A percentile compares a stretch with the other conserved stretches of the same genome.
These are phyloP conservation scores for Mycogone perniciosa DNA, from an alignment of 2,329 filamentous ascomycete species.

Conservation along the genomic window DNA sequence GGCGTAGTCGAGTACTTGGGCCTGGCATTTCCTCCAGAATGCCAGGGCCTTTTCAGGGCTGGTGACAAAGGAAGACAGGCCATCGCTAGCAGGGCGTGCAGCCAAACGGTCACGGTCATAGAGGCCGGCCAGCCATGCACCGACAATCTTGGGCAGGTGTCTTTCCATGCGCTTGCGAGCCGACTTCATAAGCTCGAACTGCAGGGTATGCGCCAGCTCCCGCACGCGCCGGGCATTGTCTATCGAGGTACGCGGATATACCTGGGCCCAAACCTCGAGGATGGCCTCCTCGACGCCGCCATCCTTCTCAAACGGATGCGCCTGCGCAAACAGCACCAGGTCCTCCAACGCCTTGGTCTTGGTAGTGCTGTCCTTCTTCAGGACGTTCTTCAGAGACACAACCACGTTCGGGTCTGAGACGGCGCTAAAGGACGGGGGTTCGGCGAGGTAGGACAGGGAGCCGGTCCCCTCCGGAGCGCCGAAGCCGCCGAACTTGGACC, in stretches of 20 bases:
- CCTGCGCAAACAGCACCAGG: constrained; percentile 57
- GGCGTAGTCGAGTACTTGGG: constrained; percentile 75
- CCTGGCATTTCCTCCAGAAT: constrained; percentile 78
- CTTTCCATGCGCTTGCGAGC: constrained; percentile 78
- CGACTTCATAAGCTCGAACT: constrained; percentile 55
- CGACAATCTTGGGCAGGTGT: constrained; percentile 69
- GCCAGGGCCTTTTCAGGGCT: constrained; percentile 70
- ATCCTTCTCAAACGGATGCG: constrained; percentile 45
- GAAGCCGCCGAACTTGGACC: constrained; percentile 27
- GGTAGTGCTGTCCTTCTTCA: constrained; percentile 89
- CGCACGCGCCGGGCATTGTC: constrained; percentile 83
- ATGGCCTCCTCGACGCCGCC: constrained; percentile 71
- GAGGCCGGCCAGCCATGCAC: constrained; percentile 83
- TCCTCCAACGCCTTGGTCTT: constrained; percentile 89
- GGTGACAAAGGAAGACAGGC: constrained; percentile 67
- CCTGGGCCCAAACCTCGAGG: constrained; percentile 81
- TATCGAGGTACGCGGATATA: constrained; percentile 86
- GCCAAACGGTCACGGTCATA: constrained; percentile 81
- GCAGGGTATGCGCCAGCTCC: constrained; percentile 73
- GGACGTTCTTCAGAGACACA: constrained; percentile 86
- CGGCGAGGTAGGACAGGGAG: constrained; percentile 76
- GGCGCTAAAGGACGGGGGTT: constrained; percentile 71
- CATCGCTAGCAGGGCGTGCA: constrained; percentile 68
- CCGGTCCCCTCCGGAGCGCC: constrained; percentile 35
- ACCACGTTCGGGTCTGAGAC: constrained; percentile 77